These are phyloP conservation scores for Alloascoidea africana DNA, from an alignment of 805 yeast genomes.

Conservation along the genomic window DNA sequence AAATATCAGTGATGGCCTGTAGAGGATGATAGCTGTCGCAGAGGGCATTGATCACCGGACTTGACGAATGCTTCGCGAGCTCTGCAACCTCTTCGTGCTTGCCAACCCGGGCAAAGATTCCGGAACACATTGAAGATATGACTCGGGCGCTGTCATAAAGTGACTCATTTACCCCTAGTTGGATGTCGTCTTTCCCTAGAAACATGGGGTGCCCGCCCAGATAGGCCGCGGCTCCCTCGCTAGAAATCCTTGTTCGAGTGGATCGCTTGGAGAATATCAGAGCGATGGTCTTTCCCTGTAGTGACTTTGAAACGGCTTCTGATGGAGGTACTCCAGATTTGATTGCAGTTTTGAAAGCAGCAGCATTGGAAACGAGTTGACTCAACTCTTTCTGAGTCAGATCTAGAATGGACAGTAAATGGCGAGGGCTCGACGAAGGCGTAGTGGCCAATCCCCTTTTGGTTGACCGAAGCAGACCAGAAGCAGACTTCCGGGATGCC, in stretches of 20 bases:
- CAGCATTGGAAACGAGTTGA: slow-evolving; percentile 60
- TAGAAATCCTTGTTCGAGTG: slow-evolving; percentile 86
- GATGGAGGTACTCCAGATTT: slow-evolving; percentile 28
- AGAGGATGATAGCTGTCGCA: slow-evolving; percentile 91
- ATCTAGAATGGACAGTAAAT: slow-evolving; percentile 71
- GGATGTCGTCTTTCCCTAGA: slow-evolving; percentile 91
- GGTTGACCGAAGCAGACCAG: neutral
- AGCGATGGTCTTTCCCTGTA: slow-evolving; percentile 73
- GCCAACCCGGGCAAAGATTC: slow-evolving; percentile 92
- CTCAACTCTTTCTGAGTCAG: slow-evolving; percentile 58
- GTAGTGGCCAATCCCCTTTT: neutral
- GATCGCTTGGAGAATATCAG: slow-evolving; percentile 82
- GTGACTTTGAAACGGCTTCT: slow-evolving; percentile 25
- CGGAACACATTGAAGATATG: slow-evolving; percentile 90
- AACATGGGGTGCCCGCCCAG: slow-evolving; percentile 96
- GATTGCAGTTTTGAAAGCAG: slow-evolving; percentile 45
- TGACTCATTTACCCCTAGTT: slow-evolving; percentile 89
- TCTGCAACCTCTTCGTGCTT: slow-evolving; percentile 70
- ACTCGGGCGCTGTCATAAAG: slow-evolving; percentile 81
- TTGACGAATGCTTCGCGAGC: slow-evolving; percentile 63
- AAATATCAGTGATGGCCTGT: slow-evolving; percentile 85
- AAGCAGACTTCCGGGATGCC: neutral
- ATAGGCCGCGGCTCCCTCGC: slow-evolving; percentile 87
- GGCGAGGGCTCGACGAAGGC: slow-evolving; percentile 33
- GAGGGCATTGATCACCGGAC: slow-evolving; percentile 85